These are phyloP conservation scores for Ceratobasidium sp. DNA, from an alignment of 1,284 basidiomycete genomes.

Conservation along the genomic window DNA sequence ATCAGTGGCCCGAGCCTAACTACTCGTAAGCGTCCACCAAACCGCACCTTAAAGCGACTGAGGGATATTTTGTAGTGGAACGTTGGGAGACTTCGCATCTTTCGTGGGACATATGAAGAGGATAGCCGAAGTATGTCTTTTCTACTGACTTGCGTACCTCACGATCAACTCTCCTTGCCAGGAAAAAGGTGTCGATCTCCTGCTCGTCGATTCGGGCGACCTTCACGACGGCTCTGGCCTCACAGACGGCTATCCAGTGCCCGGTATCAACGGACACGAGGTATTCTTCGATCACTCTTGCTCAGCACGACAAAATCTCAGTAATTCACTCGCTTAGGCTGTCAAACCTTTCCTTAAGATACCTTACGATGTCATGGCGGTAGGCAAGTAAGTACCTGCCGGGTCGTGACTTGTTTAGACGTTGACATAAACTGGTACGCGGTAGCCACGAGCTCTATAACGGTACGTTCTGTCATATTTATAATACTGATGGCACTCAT, in stretches of 20 bases:
- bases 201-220: slow-evolving; percentile 37
- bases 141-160: not conserved
- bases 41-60: not conserved
- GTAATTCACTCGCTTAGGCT: not conserved
- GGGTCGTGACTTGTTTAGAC: not conserved
- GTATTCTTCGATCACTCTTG: not conserved
- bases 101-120: slow-evolving; percentile 41
- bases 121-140: slow-evolving; percentile 29
- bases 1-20: slow-evolving; percentile 43
- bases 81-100: slow-evolving; percentile 37
- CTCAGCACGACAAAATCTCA: not conserved
- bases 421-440: not conserved
- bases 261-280: slow-evolving; percentile 40
- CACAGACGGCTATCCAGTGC: slow-evolving; percentile 40
- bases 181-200: slow-evolving; percentile 35
- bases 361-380: slow-evolving; percentile 40
- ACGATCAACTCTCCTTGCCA: not conserved
- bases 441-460: slow-evolving; percentile 35
- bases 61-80: slow-evolving; percentile 22
- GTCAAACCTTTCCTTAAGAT: slow-evolving; percentile 35
- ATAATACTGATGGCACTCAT: not conserved
- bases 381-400: slow-evolving; percentile 41
- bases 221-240: slow-evolving; percentile 43
- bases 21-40: slow-evolving; percentile 29
- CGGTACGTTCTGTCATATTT: not conserved